These are phyloP conservation scores for Colletotrichum sojae DNA, from an alignment of 2,329 filamentous ascomycete genomes.

Conservation along the genomic window DNA sequence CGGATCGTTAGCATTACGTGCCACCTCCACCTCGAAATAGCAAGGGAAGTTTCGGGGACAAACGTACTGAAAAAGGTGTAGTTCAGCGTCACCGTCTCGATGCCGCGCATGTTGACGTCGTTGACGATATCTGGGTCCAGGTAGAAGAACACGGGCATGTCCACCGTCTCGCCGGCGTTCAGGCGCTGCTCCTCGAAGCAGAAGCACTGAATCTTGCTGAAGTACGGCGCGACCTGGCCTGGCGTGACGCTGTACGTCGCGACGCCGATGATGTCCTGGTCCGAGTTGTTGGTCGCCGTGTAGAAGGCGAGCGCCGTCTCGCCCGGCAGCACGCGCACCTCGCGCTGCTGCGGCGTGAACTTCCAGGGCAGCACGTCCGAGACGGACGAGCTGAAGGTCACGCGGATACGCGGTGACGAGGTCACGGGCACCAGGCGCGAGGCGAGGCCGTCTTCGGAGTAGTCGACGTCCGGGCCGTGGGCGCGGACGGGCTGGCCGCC, in stretches of 20 bases:
- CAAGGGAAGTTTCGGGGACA: not conserved
- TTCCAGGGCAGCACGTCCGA: slow-evolving; percentile 98
- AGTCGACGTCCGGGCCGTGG: slow-evolving; percentile 66
- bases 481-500: slow-evolving; percentile 93
- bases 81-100: slow-evolving; percentile 94
- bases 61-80: slow-evolving; percentile 98
- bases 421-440: slow-evolving; percentile 85
- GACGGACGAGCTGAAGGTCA: slow-evolving; percentile 96
- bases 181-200: slow-evolving; percentile 98
- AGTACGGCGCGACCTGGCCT: slow-evolving; percentile 95
- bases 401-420: slow-evolving; percentile 86
- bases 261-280: slow-evolving; percentile 96
- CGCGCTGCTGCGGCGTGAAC: slow-evolving; percentile 95
- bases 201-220: slow-evolving; percentile 99
- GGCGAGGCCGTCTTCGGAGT: slow-evolving; percentile 73
- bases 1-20: not conserved
- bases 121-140: slow-evolving; percentile 95
- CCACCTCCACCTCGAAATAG: not conserved
- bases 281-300: slow-evolving; percentile 92
- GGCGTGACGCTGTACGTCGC: slow-evolving; percentile 98
- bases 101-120: slow-evolving; percentile 91
- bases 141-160: slow-evolving; percentile 99
- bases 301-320: slow-evolving; percentile 98
- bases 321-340: slow-evolving; percentile 94
- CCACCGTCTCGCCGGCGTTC: slow-evolving; percentile 95